A percentile compares a stretch with the other conserved stretches of the same genome.
These are phyloP conservation scores for Malassezia arunalokei DNA, from an alignment of 1,284 basidiomycete species.

Conservation along the genomic window DNA sequence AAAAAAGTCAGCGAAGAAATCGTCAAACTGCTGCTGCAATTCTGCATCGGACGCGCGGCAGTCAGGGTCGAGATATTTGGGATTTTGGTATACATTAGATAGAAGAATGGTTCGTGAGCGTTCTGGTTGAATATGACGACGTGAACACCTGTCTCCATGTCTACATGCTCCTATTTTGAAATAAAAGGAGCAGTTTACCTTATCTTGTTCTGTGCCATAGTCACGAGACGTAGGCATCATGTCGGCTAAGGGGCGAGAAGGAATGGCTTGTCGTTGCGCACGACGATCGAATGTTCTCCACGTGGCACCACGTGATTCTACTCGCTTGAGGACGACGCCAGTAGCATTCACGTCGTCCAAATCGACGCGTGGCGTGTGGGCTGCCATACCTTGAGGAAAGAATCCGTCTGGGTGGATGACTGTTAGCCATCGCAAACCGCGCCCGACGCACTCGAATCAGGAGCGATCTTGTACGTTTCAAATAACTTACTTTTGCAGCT, in stretches of 20 bases:
- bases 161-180: constrained; percentile 93
- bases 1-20: constrained; percentile 74
- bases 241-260: background rate
- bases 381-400: too few species aligned
- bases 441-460: constrained; percentile 23
- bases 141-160: constrained; percentile 86
- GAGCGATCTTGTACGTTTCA: constrained; percentile 22
- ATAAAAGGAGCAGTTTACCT: constrained; percentile 88
- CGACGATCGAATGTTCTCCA: background rate
- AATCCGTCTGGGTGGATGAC: constrained; percentile 24
- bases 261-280: background rate
- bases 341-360: too few species aligned
- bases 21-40: constrained; percentile 87
- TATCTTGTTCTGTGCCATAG: constrained; percentile 60
- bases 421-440: constrained; percentile 43
- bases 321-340: too few species aligned
- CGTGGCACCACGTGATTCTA: constrained; percentile 1
- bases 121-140: constrained; percentile 93
- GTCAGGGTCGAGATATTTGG: constrained; percentile 69
- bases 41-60: constrained; percentile 65
- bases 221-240: constrained; percentile 5
- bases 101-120: constrained; percentile 95
- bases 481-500: constrained; percentile 4
- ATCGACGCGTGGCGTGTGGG: too few species aligned
- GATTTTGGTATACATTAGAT: constrained; percentile 99